phyloP scores from a whole-genome alignment of 2,329 filamentous ascomycete species.

The Cercospora berteroae region DNA sequence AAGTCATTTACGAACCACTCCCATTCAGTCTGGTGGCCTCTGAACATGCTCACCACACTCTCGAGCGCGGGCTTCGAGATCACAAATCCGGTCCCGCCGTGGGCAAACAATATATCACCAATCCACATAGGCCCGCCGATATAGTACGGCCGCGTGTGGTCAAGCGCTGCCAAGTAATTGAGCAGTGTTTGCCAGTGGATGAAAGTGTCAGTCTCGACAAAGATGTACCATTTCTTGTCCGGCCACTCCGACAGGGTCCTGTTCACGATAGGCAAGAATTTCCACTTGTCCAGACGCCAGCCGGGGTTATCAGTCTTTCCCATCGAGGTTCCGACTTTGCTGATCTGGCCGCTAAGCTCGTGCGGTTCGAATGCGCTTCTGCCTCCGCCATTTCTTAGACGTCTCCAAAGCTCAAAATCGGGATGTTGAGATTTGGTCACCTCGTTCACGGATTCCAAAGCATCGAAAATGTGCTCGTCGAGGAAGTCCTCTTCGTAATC shows the following conservation, averaged over 20 bases:
- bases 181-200: conserved; percentile 51
- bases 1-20: conserved; percentile 29
- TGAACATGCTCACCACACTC: conserved; percentile 39
- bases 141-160: conserved; percentile 44
- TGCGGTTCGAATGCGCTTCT: conserved; percentile 19
- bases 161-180: conserved; percentile 41
- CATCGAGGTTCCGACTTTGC: conserved; percentile 7
- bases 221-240: conserved; percentile 58
- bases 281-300: conserved; percentile 55
- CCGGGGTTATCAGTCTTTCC: conserved; percentile 36
- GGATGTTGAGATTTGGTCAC: conserved; percentile 21
- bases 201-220: conserved; percentile 59
- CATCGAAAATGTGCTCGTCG: conserved; percentile 37
- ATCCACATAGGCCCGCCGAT: conserved; percentile 42
- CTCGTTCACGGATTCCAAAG: conserved; percentile 26
- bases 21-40: conserved; percentile 38
- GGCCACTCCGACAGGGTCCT: conserved; percentile 42
- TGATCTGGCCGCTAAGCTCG: conserved; percentile 26
- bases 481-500: conserved; percentile 40
- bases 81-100: conserved; percentile 43
- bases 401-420: conserved; percentile 31
- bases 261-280: conserved; percentile 55
- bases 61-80: conserved; percentile 43
- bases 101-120: conserved; percentile 39
- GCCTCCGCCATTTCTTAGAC: conserved; percentile 22